Evolutionary conservation across 2,329 filamentous ascomycete species (phyloP), one percentile per base, ranked within the genome.

Genomic region (Fusarium sp.): DNA sequence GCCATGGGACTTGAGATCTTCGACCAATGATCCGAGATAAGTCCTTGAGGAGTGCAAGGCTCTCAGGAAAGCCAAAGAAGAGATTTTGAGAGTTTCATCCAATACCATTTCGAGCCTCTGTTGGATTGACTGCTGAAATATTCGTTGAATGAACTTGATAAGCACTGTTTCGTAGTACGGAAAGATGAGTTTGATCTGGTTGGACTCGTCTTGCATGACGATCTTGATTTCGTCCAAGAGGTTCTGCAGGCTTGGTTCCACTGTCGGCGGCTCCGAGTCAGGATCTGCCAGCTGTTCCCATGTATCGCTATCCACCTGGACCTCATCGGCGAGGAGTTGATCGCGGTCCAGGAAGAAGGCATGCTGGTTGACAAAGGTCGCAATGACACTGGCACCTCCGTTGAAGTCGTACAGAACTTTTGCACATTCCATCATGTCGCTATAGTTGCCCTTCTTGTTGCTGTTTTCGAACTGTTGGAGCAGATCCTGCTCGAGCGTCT

Each of bases 311-410:
- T 96, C 94, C 18, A 90, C 89, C 6, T 88, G 89, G 22, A 97
- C 90, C 81, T 98, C 95, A 78, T 98, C 95, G 1, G 92, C 93
- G 56, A 98, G 92, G 65, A 99, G 87, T 81, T 98, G 96, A 75
- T 95, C 96, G 32, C 95, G 89, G 80, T 98, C 96, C 79, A 99
- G 98, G 84, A 99, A 99, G 87, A 99, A 99, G 79, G 98, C 95
- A 83, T 99, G 97, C 82, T 99, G 96, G 80, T 99, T 99, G 80
- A 99, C 96, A 82, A 98, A 99, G 17, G 96, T 88, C 20, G 94
- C 96, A 82, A 98, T 97, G 68, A 98, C 96, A 81, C 95, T 98
- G 65, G 94, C 91, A 58, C 96, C 96, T 59, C 96, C 95, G 81
- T 96, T 98, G 87, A 99, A 99, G 83, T 98, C 96, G 80, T 96